phyloP scores from a whole-genome alignment of 1,284 basidiomycete genomes.

The Melampsora americana region DNA sequence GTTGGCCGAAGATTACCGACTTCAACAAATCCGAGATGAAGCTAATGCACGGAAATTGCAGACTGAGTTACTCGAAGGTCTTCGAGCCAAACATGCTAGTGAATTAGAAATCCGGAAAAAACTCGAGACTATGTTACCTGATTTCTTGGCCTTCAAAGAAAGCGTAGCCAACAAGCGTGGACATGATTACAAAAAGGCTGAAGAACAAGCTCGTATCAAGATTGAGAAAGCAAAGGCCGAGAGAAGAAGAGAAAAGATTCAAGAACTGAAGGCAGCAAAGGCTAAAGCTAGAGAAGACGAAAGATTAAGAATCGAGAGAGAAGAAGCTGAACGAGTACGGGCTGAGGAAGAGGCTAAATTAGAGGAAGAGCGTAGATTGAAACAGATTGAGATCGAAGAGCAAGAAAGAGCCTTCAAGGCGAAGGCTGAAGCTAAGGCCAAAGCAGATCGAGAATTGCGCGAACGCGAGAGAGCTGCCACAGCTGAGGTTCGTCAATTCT shows the following conservation, averaged over 20 bases:
- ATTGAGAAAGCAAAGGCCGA: constrained; percentile 82
- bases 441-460: constrained; percentile 48
- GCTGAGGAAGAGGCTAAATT: constrained; percentile 49
- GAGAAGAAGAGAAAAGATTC: constrained; percentile 54
- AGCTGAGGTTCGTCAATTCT: constrained; percentile 50
- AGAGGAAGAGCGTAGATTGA: constrained; percentile 46
- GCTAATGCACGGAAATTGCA: constrained; percentile 68
- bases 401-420: constrained; percentile 45
- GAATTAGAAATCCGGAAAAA: constrained; percentile 75
- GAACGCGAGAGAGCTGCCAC: constrained; percentile 53
- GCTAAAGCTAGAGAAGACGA: constrained; percentile 45
- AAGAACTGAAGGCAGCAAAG: constrained; percentile 47
- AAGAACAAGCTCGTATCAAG: constrained; percentile 65
- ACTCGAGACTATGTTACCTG: constrained; percentile 69
- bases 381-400: constrained; percentile 50
- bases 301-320: constrained; percentile 43
- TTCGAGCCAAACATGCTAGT: constrained; percentile 65
- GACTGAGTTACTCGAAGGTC: constrained; percentile 63
- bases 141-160: constrained; percentile 66
- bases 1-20: constrained; percentile 79
- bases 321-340: constrained; percentile 50
- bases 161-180: constrained; percentile 65
- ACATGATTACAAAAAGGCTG: constrained; percentile 68
- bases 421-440: constrained; percentile 51
- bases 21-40: constrained; percentile 74